Evolutionary conservation across 1,284 basidiomycete species (phyloP).

Genomic region (Anthracocystis panici-leucophaei): DNA sequence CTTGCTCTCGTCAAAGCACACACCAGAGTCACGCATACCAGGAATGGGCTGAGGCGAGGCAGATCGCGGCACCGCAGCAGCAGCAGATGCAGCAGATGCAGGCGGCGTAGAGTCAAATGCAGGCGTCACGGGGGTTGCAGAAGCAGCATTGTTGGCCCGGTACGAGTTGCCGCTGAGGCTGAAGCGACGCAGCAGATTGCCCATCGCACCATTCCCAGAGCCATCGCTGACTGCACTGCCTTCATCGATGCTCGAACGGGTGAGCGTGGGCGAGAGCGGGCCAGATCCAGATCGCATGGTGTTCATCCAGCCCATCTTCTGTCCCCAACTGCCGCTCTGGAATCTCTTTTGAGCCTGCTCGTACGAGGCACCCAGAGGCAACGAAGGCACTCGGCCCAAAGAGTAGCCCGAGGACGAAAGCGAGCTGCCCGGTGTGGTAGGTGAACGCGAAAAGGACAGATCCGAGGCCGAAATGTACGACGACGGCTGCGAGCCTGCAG

Average conservation of each 20-base stretch:
- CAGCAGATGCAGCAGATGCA: slow-evolving; percentile 20
- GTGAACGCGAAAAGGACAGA: slow-evolving; percentile 40
- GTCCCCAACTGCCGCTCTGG: slow-evolving; percentile 55
- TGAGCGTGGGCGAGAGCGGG: slow-evolving; percentile 44
- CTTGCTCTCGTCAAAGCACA: slow-evolving; percentile 26
- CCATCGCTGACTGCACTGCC: slow-evolving; percentile 26
- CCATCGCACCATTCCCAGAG: slow-evolving; percentile 34
- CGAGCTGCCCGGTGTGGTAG: slow-evolving; percentile 34
- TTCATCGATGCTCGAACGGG: slow-evolving; percentile 38
- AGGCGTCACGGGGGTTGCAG: slow-evolving; percentile 22
- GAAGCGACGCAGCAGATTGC: slow-evolving; percentile 55
- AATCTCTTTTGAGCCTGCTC: slow-evolving; percentile 58
- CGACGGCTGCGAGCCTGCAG: slow-evolving; percentile 31
- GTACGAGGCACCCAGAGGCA: slow-evolving; percentile 49
- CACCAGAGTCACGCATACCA: slow-evolving; percentile 33
- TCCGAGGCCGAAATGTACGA: slow-evolving; percentile 45
- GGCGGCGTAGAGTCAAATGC: slow-evolving; percentile 20
- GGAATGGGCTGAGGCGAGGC: slow-evolving; percentile 39
- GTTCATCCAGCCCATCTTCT: slow-evolving; percentile 51
- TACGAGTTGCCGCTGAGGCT: slow-evolving; percentile 52
- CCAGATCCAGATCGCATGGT: slow-evolving; percentile 39
- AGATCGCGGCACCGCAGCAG: slow-evolving; percentile 36
- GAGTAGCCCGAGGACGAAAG: slow-evolving; percentile 44
- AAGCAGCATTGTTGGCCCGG: slow-evolving; percentile 11
- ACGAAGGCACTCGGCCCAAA: slow-evolving; percentile 50